Evolutionary conservation across 108 stramenopile species (phyloP).

Genomic region (Stephanodiscus triporus): DNA sequence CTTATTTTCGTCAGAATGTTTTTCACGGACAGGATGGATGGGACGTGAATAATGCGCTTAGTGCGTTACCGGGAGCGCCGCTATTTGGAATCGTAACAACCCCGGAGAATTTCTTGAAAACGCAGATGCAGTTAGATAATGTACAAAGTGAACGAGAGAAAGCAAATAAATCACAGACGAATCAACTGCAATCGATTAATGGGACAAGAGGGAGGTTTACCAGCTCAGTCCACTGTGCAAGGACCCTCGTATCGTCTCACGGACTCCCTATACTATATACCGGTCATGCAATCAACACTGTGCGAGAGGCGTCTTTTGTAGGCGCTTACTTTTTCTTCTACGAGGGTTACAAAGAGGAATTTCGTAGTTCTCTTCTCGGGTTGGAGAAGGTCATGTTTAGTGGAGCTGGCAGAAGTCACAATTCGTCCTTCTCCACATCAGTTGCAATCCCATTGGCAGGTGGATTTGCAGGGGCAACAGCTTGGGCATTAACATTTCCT

Average conservation of each 20-base stretch:
- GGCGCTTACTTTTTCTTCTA: slow-evolving; percentile 89
- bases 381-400: slow-evolving; percentile 17
- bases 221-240: slow-evolving; percentile 69
- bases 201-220: slow-evolving; percentile 52
- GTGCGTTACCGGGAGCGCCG: slow-evolving; percentile 78
- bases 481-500: slow-evolving; percentile 90
- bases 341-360: slow-evolving; percentile 72
- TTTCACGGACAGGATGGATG: slow-evolving; percentile 71
- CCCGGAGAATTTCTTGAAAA: slow-evolving; percentile 85
- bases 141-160: slow-evolving; percentile 37
- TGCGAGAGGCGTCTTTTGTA: slow-evolving; percentile 82
- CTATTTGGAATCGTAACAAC: slow-evolving; percentile 81
- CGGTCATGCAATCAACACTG: slow-evolving; percentile 84
- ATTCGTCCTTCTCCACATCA: slow-evolving; percentile 29
- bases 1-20: slow-evolving; percentile 65
- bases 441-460: slow-evolving; percentile 86
- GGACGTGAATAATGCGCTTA: slow-evolving; percentile 75
- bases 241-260: slow-evolving; percentile 57
- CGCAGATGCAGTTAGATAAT: slow-evolving; percentile 66
- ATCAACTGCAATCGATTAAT: slow-evolving; percentile 15
- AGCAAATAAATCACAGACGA: slow-evolving; percentile 11
- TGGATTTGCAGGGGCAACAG: slow-evolving; percentile 81
- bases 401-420: not conserved
- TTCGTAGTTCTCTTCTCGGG: slow-evolving; percentile 17
- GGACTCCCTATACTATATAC: slow-evolving; percentile 75